A percentile compares a stretch with the other conserved stretches of the same genome.
Conservation (phyloP, 2,329 filamentous ascomycete genomes). For the Curvularia hawaiiensis region DNA sequence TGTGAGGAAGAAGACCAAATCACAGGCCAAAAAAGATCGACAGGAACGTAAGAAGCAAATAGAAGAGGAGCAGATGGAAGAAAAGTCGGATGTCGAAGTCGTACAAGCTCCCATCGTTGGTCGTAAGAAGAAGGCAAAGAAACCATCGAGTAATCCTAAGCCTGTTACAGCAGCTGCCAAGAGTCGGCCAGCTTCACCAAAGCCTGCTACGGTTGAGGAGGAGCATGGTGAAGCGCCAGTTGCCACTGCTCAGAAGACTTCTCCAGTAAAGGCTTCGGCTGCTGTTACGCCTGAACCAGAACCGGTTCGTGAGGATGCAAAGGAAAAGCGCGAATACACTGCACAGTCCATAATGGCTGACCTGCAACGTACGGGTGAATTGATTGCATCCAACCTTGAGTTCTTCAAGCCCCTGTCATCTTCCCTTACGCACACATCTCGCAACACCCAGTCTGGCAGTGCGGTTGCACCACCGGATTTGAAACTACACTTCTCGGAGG, state of each 20-base stretch:
- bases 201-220: constrained; percentile 37
- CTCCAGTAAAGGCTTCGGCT: constrained; percentile 27
- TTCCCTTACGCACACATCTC: constrained; percentile 39
- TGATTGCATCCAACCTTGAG: constrained; percentile 47
- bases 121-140: constrained; percentile 86
- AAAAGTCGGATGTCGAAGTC: constrained; percentile 58
- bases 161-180: constrained; percentile 27
- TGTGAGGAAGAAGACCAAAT: constrained; percentile 74
- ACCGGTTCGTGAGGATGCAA: constrained; percentile 35
- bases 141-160: constrained; percentile 50
- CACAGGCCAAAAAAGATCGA: constrained; percentile 76
- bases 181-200: constrained; percentile 39
- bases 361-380: constrained; percentile 46
- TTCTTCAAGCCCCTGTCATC: constrained; percentile 51
- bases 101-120: constrained; percentile 73
- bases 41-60: constrained; percentile 65
- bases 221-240: constrained; percentile 26
- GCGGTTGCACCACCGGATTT: constrained; percentile 41
- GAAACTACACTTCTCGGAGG: constrained; percentile 46
- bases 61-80: constrained; percentile 61
- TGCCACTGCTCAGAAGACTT: constrained; percentile 23
- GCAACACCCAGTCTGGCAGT: constrained; percentile 24
- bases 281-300: constrained; percentile 35
- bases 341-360: constrained; percentile 48
- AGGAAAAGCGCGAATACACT: constrained; percentile 38